Evolutionary conservation across 257 asterid species (phyloP), one percentile per base, ranked within the genome.

Genomic region (Datura wrightii): DNA sequence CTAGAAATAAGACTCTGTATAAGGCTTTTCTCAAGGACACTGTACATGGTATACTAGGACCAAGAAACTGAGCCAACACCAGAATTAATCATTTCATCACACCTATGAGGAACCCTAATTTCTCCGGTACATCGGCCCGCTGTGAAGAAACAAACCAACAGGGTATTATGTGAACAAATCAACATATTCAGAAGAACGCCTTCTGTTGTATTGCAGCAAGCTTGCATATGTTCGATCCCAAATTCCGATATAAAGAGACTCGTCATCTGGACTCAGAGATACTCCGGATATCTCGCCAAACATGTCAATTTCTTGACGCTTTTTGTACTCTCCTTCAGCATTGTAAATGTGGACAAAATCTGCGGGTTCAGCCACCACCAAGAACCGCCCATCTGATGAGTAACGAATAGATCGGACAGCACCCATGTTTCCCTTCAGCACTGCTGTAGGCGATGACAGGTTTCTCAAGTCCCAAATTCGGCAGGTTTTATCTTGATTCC

Each of bases 181-280:
- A 31, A 91, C 91, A 87, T 92, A 94, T n/a, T 84, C 89, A 41
- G 91, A 90, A 0, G 85, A 56, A 79, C 83, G 97, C 80, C 86
- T 90, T 80, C 89, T 83, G 86, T 92, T 94, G 83, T 88, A 92
- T 85, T 92, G 97, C 18, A 91, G 84, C 89, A 94, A 89, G 89
- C 97, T 94, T n/a, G 97, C 97, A 37, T 92, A 92, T 1, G 93
- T 94, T 70, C 97, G 86, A 82, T 92, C 97, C 97, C 97, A 94
- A 19, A 94, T 87, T 5, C 97, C 97, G 10, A 94, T 84, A 59
- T 87, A 90, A 16, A 94, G 84, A 8, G 97, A 90, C 83, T 94
- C 97, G 0, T 94, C 94, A 15, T 92, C 97, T 63, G 97, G 95
- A 83, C 98, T 94, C 42, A 94, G 48, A 59, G 91, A 88, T 15